Evolutionary conservation across 306 rosid genomes (phyloP), one percentile per base, ranked within the genome.

Genomic region (Mucuna pruriens): DNA sequence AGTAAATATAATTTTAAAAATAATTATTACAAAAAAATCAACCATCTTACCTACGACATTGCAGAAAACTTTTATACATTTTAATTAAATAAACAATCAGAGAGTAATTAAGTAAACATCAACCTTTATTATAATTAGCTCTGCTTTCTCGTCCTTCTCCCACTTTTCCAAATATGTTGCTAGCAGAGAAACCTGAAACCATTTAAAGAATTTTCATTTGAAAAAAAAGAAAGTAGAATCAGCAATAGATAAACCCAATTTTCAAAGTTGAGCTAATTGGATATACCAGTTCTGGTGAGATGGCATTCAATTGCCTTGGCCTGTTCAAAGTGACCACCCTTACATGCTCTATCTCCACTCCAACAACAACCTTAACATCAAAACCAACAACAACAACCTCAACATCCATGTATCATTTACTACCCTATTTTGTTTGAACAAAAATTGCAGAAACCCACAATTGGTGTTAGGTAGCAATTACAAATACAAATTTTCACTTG

Each of bases 81-180:
- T 0, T 61, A 42, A 68, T 22, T 40, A 44, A 68, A 20, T 22
- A 66, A 42, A 42, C 13, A 23, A 4, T 15, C 6, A 52, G n/a
- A 52, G 74, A 69, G 31, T 51, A 58, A 34, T 60, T 9, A 55
- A 75, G 82, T 81, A 65, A 66, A 66, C 83, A 79, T 84, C 64
- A 77, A 95, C 99, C 97, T 95, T 95, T 71, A 93, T 76, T 55
- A 95, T 79, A 42, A 95, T 64, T 74, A 95, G 96, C 70, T 93
- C 91, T 23, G 92, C 96, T 29, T 85, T 75, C 40, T 90, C 90
- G 45, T 95, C 96, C 75, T 89, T 90, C 75, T 95, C 98, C 97
- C 99, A 95, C 77, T 88, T 93, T 76, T 95, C 99, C 78, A 95
- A 86, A 89, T 85, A 88, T 68, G 82, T 76, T 45, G 96, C 99